Base-by-base conservation (phyloP, 2,329 filamentous ascomycete genomes). In the Pseudocercospora ulei region DNA sequence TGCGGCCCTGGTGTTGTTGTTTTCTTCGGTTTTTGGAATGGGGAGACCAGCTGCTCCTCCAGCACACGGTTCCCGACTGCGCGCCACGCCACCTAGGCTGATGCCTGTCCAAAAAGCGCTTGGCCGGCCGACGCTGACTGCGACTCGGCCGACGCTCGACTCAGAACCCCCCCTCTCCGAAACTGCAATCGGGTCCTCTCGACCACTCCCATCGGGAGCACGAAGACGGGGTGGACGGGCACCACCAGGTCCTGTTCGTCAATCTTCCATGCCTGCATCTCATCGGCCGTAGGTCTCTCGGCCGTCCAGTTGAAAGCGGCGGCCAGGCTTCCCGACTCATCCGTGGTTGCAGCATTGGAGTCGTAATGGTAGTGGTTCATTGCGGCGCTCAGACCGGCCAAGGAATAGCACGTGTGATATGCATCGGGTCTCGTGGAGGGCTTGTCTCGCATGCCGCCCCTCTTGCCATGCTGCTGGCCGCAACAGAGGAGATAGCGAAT, bases 331-430 rank as follows among this genome's bases (percentile, higher is more conserved):
- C 50, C 45, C 18, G 31, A 46, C 5, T 47, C 47, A 25, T 48
- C 35, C 43, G 13, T 28, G 2, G 40, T 46, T 9, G 37, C 11
- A 9, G 29, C 47, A 3, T 43, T 29, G 4, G 54, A 51, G 19
- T 60, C 58, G 48, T 70, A 71, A 23, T 61, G 62, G 49, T 72
- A 73, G 24, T 63, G 56, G 60, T 94, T 75, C 63, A 93, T 84
- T 14, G 80, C 80, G 37, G 78, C 80, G 60, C 83, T 90, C 50
- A 96, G 69, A 3, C 88, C 88, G 13, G 81, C 78, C 12, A 96
- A 72, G 18, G 87, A 84, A 64, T 96, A 96, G 65, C 83, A 90
- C 28, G 85, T 85, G 63, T 96, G 88, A 56, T 96, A 95, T 33
- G 81, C 79, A 65, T 96, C 88, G 3, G 86, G 78, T 44, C 71